A percentile compares a stretch with the other conserved stretches of the same genome.
Conservation (phyloP, 306 rosid genomes). For the Lathyrus sativus region DNA sequence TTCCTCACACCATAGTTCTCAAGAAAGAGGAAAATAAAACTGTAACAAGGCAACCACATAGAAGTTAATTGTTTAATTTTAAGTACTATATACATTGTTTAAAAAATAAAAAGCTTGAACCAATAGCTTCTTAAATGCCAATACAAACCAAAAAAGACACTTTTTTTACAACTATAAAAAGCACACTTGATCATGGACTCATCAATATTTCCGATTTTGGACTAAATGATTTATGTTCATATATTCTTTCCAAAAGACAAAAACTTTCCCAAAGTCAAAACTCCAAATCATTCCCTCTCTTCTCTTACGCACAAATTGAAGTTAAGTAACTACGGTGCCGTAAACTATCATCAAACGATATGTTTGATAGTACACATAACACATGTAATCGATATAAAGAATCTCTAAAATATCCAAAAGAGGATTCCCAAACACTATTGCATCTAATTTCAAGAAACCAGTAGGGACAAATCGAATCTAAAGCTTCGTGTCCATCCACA, state of each 20-base stretch:
- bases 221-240: not conserved
- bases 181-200: constrained; percentile 1
- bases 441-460: not conserved
- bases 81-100: not conserved
- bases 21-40: constrained; percentile 87
- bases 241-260: not conserved
- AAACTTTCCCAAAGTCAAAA: not conserved
- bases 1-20: constrained; percentile 98
- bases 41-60: constrained; percentile 44
- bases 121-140: not conserved
- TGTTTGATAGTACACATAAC: not conserved
- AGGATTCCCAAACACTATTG: not conserved
- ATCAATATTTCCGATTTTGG: constrained; percentile 4
- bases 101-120: constrained; percentile 10
- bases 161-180: not conserved
- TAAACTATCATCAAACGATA: not conserved
- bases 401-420: not conserved
- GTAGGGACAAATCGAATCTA: not conserved
- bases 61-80: constrained; percentile 14
- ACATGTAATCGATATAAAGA: not conserved
- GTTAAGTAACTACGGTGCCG: not conserved
- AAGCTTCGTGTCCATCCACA: not conserved
- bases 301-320: not conserved
- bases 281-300: not conserved
- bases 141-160: not conserved